Percentiles rank a stretch among this genome's conserved stretches.
Evolutionary conservation across 2,329 filamentous ascomycete species (phyloP).

Genomic region (Microdochium bolleyi): DNA sequence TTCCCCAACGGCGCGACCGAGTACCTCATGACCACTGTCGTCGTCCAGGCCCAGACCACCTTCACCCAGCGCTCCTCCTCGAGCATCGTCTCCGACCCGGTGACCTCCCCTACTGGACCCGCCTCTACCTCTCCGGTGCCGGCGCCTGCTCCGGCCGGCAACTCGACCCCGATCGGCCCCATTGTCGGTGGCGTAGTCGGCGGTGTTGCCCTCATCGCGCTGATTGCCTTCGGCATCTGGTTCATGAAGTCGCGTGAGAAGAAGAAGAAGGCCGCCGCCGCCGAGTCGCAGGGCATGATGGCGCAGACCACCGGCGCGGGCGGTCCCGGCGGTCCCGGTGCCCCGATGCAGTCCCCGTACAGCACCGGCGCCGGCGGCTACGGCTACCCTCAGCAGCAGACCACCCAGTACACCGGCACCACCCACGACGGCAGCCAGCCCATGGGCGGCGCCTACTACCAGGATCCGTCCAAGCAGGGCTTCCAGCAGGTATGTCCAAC

Average conservation of each 20-base stretch:
- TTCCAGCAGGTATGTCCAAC: neutral
- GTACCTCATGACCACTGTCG: neutral
- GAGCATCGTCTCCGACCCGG: neutral
- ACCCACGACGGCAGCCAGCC: neutral
- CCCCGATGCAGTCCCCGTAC: neutral
- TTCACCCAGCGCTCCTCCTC: constrained; percentile 15
- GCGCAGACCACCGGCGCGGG: neutral
- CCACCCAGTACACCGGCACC: neutral
- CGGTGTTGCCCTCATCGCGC: constrained; percentile 30
- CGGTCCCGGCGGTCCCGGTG: neutral
- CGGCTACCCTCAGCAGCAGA: neutral
- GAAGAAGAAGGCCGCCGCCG: neutral
- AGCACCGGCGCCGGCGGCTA: neutral
- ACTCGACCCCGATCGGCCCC: constrained; percentile 25
- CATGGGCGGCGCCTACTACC: neutral
- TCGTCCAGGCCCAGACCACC: constrained; percentile 8
- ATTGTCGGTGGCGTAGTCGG: constrained; percentile 39
- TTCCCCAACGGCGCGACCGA: neutral
- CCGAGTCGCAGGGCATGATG: neutral
- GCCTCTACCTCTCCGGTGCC: neutral
- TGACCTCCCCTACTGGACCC: neutral
- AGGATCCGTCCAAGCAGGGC: neutral
- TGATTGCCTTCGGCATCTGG: constrained; percentile 23
- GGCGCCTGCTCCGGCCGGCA: neutral
- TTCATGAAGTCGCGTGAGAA: neutral